Base-by-base conservation (phyloP, 2,329 filamentous ascomycete genomes). In the Myriosclerotinia curreyana region DNA sequence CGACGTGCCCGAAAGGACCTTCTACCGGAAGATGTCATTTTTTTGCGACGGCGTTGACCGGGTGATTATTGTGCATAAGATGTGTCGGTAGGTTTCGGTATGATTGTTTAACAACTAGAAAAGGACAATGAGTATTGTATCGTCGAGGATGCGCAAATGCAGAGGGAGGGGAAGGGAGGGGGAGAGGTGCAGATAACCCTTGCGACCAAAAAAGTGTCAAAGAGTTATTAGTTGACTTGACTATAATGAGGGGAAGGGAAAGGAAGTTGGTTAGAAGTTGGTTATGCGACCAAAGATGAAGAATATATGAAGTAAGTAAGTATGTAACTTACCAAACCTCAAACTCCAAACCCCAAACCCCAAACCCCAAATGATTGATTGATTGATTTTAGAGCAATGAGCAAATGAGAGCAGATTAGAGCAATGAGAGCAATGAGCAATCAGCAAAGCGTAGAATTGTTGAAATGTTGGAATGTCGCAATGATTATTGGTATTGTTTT, bases 11-110 rank as follows among this genome's bases (percentile, higher is more conserved):
- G 75, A 62, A 75, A 71, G 20, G 71, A 72, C 67, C 77, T 73
- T 68, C 77, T 79, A 12, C 74, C 74, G 53, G 77, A 76, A 49
- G 76, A 72, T 66, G 77, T 76, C 76, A 79, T 79, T 59, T 61
- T 73, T 59, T 64, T 64, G 64, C 52, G 61, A 58, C 44, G 51
- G 46, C 54, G 36, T 58, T 63, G 44, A 58, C 46, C 34, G 44
- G 51, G 46, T 58, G 52, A 58, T 63, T 51, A 34, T 40, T 49
- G 31, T 56, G 61, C 61, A 63, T 63, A 22, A 48, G 34, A 62
- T 53, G 44, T 62, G n/a, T n/a, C n/a, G 44, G 60, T 44, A 11
- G 34, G 50, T 22, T 38, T 46, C 14, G 53, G 36, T 42, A 40
- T 48, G 11, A 48, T n/a, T 46, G 36, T 34, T 50, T 14, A 17